Base-by-base conservation (phyloP, 306 rosid genomes). In the Inga laurina region DNA sequence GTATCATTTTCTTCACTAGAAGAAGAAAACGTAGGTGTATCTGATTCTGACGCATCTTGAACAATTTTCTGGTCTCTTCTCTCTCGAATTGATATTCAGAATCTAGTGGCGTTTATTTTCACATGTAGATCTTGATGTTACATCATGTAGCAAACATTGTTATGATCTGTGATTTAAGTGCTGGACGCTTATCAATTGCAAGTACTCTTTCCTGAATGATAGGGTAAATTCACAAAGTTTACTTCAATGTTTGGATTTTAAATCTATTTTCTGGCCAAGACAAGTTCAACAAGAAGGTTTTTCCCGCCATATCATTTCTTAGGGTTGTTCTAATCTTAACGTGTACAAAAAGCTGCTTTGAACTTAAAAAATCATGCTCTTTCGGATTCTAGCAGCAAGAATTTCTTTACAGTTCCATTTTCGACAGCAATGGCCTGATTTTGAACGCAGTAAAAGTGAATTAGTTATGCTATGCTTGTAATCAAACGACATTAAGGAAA, bases 1-100 rank as follows among this genome's bases (percentile, higher is more conserved):
- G 7, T 61, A 56, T 52, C 56, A 15, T 45, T 12, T 7, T 35
- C 41, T 59, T 12, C 37, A 16, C n/a, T 49, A 0, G 5, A 35
- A 75, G 34, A 37, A 18, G 12, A 75, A 27, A 75, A 52, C 54
- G 18, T 22, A 22, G 15, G 1, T 3, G 6, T 22, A 59, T 59
- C 34, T 21, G 52, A 6, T 70, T 41, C 10, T 70, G 18, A 27
- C 7, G 11, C 34, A 70, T 30, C 22, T 75, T 52, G 27, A 18
- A 73, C 45, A 61, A 65, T 65, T 44, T 54, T 44, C 76, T 64
- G 61, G 30, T 48, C 76, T 62, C 30, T 48, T 78, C 48, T 39
- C 44, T 75, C 34, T 51, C 54, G 35, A 22, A 73, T 85, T 73
- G n/a, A 22, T 66, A 56, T 14, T 66, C 64, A 18, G 41, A 79